These are phyloP conservation scores for Trichoderma orchidacearum DNA, from an alignment of 495 filamentous ascomycete genomes.

Conservation along the genomic window DNA sequence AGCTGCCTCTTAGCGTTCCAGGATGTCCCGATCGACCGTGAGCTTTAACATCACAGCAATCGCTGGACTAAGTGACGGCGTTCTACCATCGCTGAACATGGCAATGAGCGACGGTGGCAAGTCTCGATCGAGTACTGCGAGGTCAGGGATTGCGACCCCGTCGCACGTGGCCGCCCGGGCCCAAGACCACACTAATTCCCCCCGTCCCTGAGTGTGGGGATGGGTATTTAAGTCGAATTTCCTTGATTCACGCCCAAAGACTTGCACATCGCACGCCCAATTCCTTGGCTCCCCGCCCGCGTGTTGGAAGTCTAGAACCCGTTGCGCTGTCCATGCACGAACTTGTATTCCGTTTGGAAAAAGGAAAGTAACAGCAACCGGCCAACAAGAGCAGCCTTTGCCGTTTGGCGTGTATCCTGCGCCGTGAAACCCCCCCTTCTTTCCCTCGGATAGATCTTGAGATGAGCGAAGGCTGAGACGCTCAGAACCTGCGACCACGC, in stretches of 20 bases:
- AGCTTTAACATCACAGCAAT: background rate
- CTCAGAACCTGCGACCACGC: too few relatives aligned
- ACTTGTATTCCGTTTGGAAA: too few relatives aligned
- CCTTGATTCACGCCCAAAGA: background rate
- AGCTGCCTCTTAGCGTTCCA: background rate
- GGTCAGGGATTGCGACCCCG: background rate
- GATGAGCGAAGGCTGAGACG: too few relatives aligned
- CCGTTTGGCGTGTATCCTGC: too few relatives aligned
- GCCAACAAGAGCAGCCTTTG: too few relatives aligned
- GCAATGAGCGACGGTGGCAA: background rate
- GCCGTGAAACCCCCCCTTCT: too few relatives aligned
- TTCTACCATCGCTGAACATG: background rate
- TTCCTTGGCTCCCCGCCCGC: background rate
- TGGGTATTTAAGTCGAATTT: background rate
- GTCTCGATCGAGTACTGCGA: background rate
- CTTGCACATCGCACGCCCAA: background rate
- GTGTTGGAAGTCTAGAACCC: background rate
- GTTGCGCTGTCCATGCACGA: background rate
- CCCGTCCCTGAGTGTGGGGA: constrained; percentile 8
- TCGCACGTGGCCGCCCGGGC: constrained; percentile 30
- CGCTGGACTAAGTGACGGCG: too few relatives aligned
- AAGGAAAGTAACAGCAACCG: too few relatives aligned
- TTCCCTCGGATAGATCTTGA: too few relatives aligned
- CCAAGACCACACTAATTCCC: constrained; percentile 25
- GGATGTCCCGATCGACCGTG: background rate